Base-by-base conservation (phyloP, 805 yeast genomes). In the Ogataea nitratoaversa region DNA sequence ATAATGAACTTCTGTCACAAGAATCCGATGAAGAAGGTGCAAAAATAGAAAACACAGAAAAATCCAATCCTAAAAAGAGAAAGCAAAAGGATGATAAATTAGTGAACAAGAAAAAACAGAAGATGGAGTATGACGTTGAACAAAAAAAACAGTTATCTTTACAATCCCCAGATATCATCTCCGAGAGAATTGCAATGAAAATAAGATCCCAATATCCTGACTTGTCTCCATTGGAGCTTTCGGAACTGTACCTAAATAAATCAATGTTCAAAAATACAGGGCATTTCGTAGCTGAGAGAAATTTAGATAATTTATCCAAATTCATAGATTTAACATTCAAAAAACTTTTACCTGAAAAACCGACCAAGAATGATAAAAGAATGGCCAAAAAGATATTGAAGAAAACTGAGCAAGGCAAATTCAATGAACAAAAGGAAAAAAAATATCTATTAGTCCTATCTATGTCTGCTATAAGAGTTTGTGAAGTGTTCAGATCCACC, bases 381-480 rank as follows among this genome's bases (percentile, higher is more conserved):
- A 63, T 60, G 52, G 38, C 52, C 41, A 48, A 57, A 41, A 53
- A 47, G 24, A 40, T 47, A 17, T 54, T 55, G 41, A 51, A 49
- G 44, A 38, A 61, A 44, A 25, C 24, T 8, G 63, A 30, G 42
- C 44, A 19, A 48, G 29, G 29, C 13, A 27, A 27, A 13, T 13
- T 13, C 13, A 27, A 17, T 6, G 39, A 51, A 42, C 49, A 32
- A 30, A 37, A 23, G 23, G 44, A 39, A 22, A 60, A 73, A 22
- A 71, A 73, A 39, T 66, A 72, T 62, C 57, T 78, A 47, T 61
- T 82, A 13, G 62, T 82, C 2, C 53, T 83, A 13, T 73, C 90
- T 0, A 74, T 84, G 69, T 86, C 95, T 0, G 93, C 95, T 9
- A 67, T 88, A 19, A 72, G 97, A 49, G 93, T 88, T 2, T 91